These are phyloP conservation scores for Waltergamsia citrina DNA, from an alignment of 2,329 filamentous ascomycete genomes.

Conservation along the genomic window DNA sequence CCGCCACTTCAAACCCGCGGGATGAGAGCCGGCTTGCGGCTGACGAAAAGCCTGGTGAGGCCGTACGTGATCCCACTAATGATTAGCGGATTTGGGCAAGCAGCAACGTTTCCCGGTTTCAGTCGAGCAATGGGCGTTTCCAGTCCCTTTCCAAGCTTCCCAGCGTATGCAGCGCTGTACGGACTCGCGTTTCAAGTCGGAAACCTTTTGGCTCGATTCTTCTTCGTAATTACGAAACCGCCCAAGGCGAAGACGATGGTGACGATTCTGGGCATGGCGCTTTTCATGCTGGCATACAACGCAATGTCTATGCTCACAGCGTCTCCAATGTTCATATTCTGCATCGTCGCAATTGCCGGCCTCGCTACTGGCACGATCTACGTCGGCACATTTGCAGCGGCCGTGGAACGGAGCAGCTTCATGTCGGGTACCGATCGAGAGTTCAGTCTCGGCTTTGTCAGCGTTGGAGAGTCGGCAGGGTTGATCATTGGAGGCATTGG, in stretches of 20 bases:
- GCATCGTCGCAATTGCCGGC: constrained; percentile 16
- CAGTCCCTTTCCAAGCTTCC: constrained; percentile 13
- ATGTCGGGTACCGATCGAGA: constrained; percentile 12
- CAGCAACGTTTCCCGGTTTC: constrained; percentile 16
- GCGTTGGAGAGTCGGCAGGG: constrained; percentile 18
- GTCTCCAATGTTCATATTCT: constrained; percentile 10
- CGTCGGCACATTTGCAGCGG: constrained; percentile 12
- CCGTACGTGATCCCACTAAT: constrained; percentile 17
- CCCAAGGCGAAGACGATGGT: neutral
- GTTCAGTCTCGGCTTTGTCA: constrained; percentile 17
- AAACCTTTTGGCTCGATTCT: constrained; percentile 13
- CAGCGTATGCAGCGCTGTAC: constrained; percentile 16
- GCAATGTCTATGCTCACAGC: constrained; percentile 12
- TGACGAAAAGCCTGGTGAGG: neutral
- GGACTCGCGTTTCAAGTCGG: constrained; percentile 18
- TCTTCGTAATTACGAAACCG: constrained; percentile 10
- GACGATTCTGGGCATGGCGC: neutral
- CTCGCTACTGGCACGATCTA: constrained; percentile 17
- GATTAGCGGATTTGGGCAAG: constrained; percentile 11
- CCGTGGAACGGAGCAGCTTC: constrained; percentile 12
- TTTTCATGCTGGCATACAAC: constrained; percentile 4
- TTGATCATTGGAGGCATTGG: constrained; percentile 14
- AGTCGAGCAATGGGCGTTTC: constrained; percentile 15
- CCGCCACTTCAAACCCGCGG: too few species aligned
- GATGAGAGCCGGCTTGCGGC: constrained; percentile 4